These are phyloP conservation scores for Actinidia polygama DNA, from an alignment of 179 eudicot species.

Conservation along the genomic window DNA sequence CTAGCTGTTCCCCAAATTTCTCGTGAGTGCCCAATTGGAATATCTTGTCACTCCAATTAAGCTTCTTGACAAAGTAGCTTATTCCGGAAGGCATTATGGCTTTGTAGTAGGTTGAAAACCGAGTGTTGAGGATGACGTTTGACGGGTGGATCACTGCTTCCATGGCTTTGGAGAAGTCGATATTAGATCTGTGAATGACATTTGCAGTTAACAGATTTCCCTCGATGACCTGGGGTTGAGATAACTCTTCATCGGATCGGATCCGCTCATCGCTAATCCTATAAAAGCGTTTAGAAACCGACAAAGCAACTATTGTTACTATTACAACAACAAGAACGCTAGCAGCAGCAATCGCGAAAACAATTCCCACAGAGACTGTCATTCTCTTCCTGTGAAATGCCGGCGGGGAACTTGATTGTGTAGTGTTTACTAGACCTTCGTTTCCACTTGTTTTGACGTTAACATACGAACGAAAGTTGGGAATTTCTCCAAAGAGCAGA, in stretches of 20 bases:
- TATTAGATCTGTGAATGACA: conserved; percentile 64
- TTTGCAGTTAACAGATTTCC: conserved; percentile 54
- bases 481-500: conserved; percentile 62
- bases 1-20: conserved; percentile 60
- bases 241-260: conserved; percentile 34
- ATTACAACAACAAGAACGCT: conserved; percentile 35
- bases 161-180: conserved; percentile 75
- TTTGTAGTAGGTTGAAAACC: conserved; percentile 77
- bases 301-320: conserved; percentile 36
- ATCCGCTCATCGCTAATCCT: conserved; percentile 38
- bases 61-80: conserved; percentile 75
- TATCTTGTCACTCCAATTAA: conserved; percentile 71
- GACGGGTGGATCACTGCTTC: conserved; percentile 53
- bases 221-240: conserved; percentile 41
- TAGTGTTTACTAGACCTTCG: conserved; percentile 18
- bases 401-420: neutral
- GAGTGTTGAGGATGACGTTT: conserved; percentile 51
- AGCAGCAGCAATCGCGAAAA: conserved; percentile 43
- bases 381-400: conserved; percentile 21
- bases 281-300: conserved; percentile 42
- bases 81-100: conserved; percentile 77
- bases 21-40: conserved; percentile 58
- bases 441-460: conserved; percentile 47
- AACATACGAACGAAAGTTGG: conserved; percentile 37
- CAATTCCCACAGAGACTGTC: conserved; percentile 26